These are phyloP conservation scores for Akanthomyces dipterigenus DNA, from an alignment of 2,329 filamentous ascomycete genomes.

Conservation along the genomic window DNA sequence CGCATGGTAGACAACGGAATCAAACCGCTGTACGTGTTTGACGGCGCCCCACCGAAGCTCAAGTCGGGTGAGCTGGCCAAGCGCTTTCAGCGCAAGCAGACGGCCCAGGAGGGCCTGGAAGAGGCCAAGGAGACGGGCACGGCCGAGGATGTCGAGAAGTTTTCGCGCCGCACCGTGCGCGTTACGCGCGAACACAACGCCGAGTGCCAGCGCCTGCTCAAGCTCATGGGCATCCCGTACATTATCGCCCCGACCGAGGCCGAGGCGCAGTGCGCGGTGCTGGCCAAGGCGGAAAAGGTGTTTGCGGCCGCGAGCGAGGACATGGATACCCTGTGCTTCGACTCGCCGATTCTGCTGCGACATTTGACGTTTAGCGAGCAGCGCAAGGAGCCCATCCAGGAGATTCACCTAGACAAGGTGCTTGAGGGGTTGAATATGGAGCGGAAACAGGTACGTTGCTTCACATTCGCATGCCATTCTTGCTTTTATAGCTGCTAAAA, in stretches of 20 bases:
- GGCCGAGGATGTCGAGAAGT: constrained; percentile 96
- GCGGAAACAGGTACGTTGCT: constrained; percentile 53
- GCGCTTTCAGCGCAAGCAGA: constrained; percentile 89
- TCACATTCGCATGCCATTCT: neutral
- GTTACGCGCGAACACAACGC: constrained; percentile 96
- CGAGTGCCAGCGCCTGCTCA: constrained; percentile 84
- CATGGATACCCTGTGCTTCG: constrained; percentile 97
- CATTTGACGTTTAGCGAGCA: constrained; percentile 97
- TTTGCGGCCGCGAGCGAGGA: constrained; percentile 96
- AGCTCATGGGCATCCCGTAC: constrained; percentile 93
- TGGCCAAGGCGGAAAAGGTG: constrained; percentile 88
- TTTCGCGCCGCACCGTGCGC: constrained; percentile 83
- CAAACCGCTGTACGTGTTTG: constrained; percentile 97
- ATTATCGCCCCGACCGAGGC: constrained; percentile 95
- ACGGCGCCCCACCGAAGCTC: constrained; percentile 91
- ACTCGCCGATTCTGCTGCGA: constrained; percentile 80
- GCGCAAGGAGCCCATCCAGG: constrained; percentile 93
- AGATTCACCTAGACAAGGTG: constrained; percentile 83
- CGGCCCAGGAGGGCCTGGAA: constrained; percentile 82
- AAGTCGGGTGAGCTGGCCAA: constrained; percentile 97
- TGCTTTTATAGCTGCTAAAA: neutral
- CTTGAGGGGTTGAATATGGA: constrained; percentile 87
- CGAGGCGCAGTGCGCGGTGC: constrained; percentile 88
- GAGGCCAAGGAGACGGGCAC: constrained; percentile 97
- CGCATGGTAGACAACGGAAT: constrained; percentile 98